Percentiles rank a stretch among this genome's conserved stretches.
These are phyloP conservation scores for Stachybotrys echinatus DNA, from an alignment of 2,329 filamentous ascomycete species.

Conservation along the genomic window DNA sequence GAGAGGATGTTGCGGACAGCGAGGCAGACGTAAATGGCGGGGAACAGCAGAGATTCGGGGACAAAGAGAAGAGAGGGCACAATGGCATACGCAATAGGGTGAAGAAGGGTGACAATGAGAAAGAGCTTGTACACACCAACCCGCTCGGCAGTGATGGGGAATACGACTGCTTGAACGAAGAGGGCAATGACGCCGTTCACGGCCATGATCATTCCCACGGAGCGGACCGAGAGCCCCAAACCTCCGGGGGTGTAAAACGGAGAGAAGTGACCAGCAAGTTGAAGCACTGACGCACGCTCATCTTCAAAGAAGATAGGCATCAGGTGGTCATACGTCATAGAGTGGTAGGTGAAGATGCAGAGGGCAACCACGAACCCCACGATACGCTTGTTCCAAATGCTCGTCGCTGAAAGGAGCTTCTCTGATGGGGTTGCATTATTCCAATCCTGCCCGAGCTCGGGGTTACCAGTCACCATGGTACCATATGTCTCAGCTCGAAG, in stretches of 20 bases:
- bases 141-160: constrained; percentile 53
- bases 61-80: constrained; percentile 54
- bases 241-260: constrained; percentile 56
- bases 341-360: constrained; percentile 89
- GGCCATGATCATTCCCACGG: constrained; percentile 57
- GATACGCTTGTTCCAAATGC: constrained; percentile 56
- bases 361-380: constrained; percentile 74
- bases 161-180: constrained; percentile 54
- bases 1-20: constrained; percentile 54
- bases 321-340: constrained; percentile 90
- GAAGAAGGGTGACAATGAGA: constrained; percentile 51
- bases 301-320: constrained; percentile 93
- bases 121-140: constrained; percentile 57
- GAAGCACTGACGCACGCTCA: constrained; percentile 41
- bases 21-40: constrained; percentile 54
- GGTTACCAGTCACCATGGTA: constrained; percentile 48
- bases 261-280: constrained; percentile 26
- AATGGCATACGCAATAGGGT: constrained; percentile 56
- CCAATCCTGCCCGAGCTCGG: constrained; percentile 42
- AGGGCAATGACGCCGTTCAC: constrained; percentile 55
- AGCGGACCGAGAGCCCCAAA: constrained; percentile 55
- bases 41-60: constrained; percentile 43
- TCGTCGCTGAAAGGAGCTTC: constrained; percentile 25
- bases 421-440: constrained; percentile 21
- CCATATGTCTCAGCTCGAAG: constrained; percentile 75